A percentile compares a stretch with the other conserved stretches of the same genome.
These are phyloP conservation scores for Aegilops tauschii DNA, from an alignment of 176 grass and related monocot genomes.

Conservation along the genomic window DNA sequence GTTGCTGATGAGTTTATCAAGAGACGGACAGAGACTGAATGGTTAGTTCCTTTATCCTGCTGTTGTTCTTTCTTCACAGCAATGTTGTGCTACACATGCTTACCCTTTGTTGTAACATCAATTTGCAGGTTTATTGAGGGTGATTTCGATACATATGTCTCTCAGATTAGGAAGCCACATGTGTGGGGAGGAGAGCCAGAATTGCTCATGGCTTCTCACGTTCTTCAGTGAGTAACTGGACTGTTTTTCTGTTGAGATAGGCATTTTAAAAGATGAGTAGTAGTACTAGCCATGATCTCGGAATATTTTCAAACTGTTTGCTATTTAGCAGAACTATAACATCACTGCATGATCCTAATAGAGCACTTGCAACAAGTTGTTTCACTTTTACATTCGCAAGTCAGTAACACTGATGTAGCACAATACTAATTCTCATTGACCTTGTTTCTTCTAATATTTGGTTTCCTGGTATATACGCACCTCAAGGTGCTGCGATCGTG, in stretches of 20 bases:
- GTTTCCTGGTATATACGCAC: neutral
- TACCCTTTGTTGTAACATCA: neutral
- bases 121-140: conserved; percentile 70
- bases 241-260: neutral
- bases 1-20: conserved; percentile 78
- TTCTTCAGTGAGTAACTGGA: conserved; percentile 56
- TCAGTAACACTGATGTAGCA: neutral
- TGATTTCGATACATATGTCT: conserved; percentile 66
- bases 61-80: neutral
- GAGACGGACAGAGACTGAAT: conserved; percentile 63
- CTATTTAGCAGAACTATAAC: neutral
- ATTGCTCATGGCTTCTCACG: conserved; percentile 76
- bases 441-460: neutral
- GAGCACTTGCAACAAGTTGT: neutral
- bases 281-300: neutral
- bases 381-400: neutral
- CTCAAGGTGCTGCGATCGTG: neutral
- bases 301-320: neutral
- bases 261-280: neutral
- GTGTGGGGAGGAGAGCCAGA: conserved; percentile 86
- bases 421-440: neutral
- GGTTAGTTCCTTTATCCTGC: conserved; percentile 32
- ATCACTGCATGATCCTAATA: neutral
- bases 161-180: conserved; percentile 67
- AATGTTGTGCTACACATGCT: neutral